Conservation (phyloP, 192 early-diverging fungal species). For the Coemansia sp. region DNA sequence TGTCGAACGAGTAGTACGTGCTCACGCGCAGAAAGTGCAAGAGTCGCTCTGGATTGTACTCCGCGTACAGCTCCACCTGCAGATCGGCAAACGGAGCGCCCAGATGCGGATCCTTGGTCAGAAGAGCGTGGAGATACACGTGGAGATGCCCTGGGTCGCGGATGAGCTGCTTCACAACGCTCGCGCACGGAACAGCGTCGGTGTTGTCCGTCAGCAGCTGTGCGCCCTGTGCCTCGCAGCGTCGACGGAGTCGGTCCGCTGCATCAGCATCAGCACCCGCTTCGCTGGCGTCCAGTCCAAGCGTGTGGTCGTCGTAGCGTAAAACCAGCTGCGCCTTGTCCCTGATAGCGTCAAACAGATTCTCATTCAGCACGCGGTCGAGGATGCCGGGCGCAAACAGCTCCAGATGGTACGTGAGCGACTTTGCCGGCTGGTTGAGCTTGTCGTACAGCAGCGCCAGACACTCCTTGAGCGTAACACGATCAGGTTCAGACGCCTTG, state of each 20-base stretch:
- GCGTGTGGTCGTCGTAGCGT: constrained; percentile 71
- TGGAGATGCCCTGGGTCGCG: constrained; percentile 65
- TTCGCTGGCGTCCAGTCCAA: constrained; percentile 16
- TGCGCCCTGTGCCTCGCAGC: constrained; percentile 63
- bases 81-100: constrained; percentile 72
- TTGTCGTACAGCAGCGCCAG: constrained; percentile 74
- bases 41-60: constrained; percentile 74
- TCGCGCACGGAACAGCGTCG: constrained; percentile 70
- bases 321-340: constrained; percentile 80
- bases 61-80: constrained; percentile 90
- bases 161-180: constrained; percentile 73
- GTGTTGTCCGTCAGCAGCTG: constrained; percentile 81
- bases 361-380: constrained; percentile 70
- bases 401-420: constrained; percentile 78
- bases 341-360: constrained; percentile 77
- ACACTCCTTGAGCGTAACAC: constrained; percentile 68
- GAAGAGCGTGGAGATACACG: constrained; percentile 92
- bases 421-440: constrained; percentile 72
- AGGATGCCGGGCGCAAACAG: constrained; percentile 72
- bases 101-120: constrained; percentile 55
- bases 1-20: constrained; percentile 74
- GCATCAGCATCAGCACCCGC: background rate
- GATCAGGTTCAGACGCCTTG: constrained; percentile 5
- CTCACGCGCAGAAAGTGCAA: constrained; percentile 83
- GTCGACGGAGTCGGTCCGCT: constrained; percentile 30